These are phyloP conservation scores for Fomitopsis pulvina DNA, from an alignment of 768 basidiomycete genomes.

Conservation along the genomic window DNA sequence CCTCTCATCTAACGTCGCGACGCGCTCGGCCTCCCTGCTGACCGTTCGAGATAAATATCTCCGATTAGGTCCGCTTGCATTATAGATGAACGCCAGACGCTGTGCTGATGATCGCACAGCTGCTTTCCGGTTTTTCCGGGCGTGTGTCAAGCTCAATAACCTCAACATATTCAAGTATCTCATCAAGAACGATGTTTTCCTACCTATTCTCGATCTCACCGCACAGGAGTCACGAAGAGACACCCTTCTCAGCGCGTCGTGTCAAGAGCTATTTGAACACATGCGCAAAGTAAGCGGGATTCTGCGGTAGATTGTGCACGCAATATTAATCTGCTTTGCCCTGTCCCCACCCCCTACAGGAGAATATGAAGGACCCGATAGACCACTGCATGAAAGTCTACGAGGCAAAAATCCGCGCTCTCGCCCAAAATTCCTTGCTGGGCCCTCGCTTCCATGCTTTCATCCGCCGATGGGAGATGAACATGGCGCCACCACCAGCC, in stretches of 20 bases:
- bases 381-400: conserved; percentile 77
- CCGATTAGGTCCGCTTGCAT: conserved; percentile 66
- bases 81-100: not conserved
- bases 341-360: conserved; percentile 37
- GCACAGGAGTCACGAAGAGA: conserved; percentile 78
- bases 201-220: conserved; percentile 81
- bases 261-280: conserved; percentile 92
- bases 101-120: conserved; percentile 38
- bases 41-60: conserved; percentile 86
- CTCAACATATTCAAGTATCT: conserved; percentile 66
- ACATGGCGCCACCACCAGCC: conserved; percentile 69
- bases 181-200: conserved; percentile 78
- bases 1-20: conserved; percentile 71
- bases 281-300: conserved; percentile 62
- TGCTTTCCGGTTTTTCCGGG: conserved; percentile 87
- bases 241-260: conserved; percentile 90
- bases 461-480: conserved; percentile 85
- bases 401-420: conserved; percentile 53
- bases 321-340: not conserved
- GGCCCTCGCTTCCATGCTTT: conserved; percentile 66
- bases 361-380: conserved; percentile 84
- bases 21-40: conserved; percentile 70
- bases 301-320: not conserved
- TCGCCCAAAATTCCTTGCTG: conserved; percentile 55
- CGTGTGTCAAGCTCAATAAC: conserved; percentile 79